Evolutionary conservation across 495 filamentous ascomycete species (phyloP).

Genomic region (Aspergillus funiculosus): DNA sequence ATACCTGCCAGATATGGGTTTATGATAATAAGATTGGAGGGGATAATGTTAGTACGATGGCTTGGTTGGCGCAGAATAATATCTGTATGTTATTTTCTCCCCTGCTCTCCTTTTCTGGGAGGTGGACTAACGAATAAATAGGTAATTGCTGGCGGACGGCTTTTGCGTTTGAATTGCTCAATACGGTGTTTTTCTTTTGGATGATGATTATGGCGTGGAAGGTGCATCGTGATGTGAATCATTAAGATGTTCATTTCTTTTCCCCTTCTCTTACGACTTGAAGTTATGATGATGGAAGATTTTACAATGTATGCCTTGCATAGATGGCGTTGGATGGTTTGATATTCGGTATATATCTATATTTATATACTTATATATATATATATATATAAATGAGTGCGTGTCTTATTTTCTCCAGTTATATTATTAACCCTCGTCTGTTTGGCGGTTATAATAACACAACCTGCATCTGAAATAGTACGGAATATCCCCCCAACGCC

Average conservation of each 20-base stretch:
- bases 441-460: too few relatives aligned
- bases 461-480: conserved; percentile 2
- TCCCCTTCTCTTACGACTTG: background rate
- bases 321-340: too few relatives aligned
- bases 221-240: conserved; percentile 63
- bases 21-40: conserved; percentile 50
- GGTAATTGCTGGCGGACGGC: conserved; percentile 56
- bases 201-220: conserved; percentile 91
- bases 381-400: too few relatives aligned
- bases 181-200: conserved; percentile 82
- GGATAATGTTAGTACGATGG: conserved; percentile 64
- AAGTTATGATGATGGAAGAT: too few relatives aligned
- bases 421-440: too few relatives aligned
- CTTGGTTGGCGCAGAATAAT: conserved; percentile 79
- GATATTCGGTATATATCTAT: too few relatives aligned
- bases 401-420: too few relatives aligned
- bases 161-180: conserved; percentile 65
- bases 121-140: conserved; percentile 7
- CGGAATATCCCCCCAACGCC: conserved; percentile 28
- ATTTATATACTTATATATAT: too few relatives aligned
- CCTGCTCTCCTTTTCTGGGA: background rate
- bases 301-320: too few relatives aligned
- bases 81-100: conserved; percentile 58
- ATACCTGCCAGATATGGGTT: conserved; percentile 73
- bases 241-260: conserved; percentile 22